Evolutionary conservation across 2,329 filamentous ascomycete species (phyloP).

Genomic region (Trichoderma polysporum): DNA sequence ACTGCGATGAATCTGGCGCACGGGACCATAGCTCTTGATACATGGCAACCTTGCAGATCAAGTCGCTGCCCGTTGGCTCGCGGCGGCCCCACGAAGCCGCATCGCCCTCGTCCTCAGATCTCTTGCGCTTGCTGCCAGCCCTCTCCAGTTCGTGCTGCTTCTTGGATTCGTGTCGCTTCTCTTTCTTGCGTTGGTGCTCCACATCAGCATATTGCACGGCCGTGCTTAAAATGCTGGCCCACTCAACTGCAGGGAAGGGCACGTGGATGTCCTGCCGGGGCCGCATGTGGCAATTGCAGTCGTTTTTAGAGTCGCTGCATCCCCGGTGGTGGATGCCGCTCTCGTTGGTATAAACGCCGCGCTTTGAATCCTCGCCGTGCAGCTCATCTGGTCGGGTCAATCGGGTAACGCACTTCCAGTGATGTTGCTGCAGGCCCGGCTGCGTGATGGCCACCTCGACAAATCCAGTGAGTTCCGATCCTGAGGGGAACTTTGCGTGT

Average conservation of each 20-base stretch:
- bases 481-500: slow-evolving; percentile 55
- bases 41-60: slow-evolving; percentile 63
- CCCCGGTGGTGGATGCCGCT: slow-evolving; percentile 53
- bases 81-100: slow-evolving; percentile 41
- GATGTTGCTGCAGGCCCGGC: slow-evolving; percentile 53
- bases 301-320: slow-evolving; percentile 48
- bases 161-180: slow-evolving; percentile 39
- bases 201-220: slow-evolving; percentile 53
- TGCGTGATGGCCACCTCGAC: slow-evolving; percentile 60
- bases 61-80: slow-evolving; percentile 51
- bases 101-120: slow-evolving; percentile 42
- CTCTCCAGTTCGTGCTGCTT: slow-evolving; percentile 36
- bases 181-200: slow-evolving; percentile 40
- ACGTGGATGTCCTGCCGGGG: slow-evolving; percentile 53
- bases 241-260: slow-evolving; percentile 58
- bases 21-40: slow-evolving; percentile 65
- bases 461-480: slow-evolving; percentile 60
- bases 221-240: slow-evolving; percentile 58
- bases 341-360: slow-evolving; percentile 49
- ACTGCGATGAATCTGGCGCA: slow-evolving; percentile 47
- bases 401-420: slow-evolving; percentile 61
- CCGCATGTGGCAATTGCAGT: slow-evolving; percentile 52
- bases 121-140: slow-evolving; percentile 41
- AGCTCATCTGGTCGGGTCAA: slow-evolving; percentile 58
- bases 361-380: slow-evolving; percentile 44